These are phyloP conservation scores for Rhizoclosmatium globosum DNA, from an alignment of 192 early-diverging fungal genomes.

Conservation along the genomic window DNA sequence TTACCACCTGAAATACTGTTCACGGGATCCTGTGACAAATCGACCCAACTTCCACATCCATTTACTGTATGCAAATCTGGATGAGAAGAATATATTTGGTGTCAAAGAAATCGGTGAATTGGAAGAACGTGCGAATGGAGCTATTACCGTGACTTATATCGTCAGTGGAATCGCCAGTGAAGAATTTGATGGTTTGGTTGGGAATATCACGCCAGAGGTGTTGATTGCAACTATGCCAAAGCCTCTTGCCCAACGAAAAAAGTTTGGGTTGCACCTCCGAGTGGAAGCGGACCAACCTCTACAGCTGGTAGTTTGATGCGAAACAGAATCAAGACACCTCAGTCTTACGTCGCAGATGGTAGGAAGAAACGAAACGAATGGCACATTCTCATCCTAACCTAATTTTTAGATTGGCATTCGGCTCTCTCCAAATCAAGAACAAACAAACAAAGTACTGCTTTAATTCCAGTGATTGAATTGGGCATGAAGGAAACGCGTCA, in stretches of 20 bases:
- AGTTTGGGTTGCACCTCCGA: not conserved
- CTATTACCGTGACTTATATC: slow-evolving; percentile 35
- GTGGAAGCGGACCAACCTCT: not conserved
- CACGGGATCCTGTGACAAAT: slow-evolving; percentile 35
- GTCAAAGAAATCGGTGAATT: slow-evolving; percentile 25
- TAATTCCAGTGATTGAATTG: not conserved
- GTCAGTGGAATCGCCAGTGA: not conserved
- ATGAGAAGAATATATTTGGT: slow-evolving; percentile 39
- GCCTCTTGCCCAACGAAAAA: not conserved
- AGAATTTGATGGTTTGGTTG: slow-evolving; percentile 22
- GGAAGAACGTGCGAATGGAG: slow-evolving; percentile 22
- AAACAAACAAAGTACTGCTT: not conserved
- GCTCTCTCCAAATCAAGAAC: not conserved
- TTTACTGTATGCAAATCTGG: slow-evolving; percentile 32
- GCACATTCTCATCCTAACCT: not conserved
- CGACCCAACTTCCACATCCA: slow-evolving; percentile 24
- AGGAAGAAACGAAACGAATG: not conserved
- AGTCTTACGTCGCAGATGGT: not conserved
- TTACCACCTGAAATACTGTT: slow-evolving; percentile 43
- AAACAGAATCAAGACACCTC: not conserved
- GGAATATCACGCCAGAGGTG: slow-evolving; percentile 23
- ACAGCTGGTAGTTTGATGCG: not conserved
- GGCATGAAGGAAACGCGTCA: too few species aligned
- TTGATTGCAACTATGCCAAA: slow-evolving; percentile 45
- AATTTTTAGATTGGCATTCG: not conserved